Percentiles rank a stretch among this genome's conserved stretches.
Conservation (phyloP, 2,329 filamentous ascomycete species). For the Colletotrichum agaves region DNA sequence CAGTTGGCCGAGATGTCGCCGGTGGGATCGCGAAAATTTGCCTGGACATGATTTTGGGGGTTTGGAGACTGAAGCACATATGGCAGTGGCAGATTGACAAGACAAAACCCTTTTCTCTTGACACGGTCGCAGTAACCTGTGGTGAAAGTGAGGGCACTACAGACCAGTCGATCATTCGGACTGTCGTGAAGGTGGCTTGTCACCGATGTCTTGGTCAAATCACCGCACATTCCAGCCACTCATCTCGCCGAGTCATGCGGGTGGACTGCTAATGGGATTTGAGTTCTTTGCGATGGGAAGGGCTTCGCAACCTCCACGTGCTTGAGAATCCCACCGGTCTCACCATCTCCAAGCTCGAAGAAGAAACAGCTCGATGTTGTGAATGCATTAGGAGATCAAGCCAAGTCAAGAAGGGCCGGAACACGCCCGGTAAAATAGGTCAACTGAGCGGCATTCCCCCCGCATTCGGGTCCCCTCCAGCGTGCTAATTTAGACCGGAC, state of each 20-base stretch:
- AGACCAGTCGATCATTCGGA: background rate
- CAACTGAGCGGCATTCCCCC: background rate
- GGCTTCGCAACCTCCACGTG: background rate
- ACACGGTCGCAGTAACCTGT: background rate
- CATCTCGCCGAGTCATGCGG: slow-evolving; percentile 11
- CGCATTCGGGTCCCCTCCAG: background rate
- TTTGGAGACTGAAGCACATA: slow-evolving; percentile 15
- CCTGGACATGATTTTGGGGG: background rate
- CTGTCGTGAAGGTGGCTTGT: background rate
- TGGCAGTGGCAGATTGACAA: slow-evolving; percentile 17
- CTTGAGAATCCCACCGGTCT: background rate
- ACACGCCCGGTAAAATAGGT: background rate
- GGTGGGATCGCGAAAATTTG: background rate
- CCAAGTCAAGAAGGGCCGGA: background rate
- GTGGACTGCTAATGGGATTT: background rate
- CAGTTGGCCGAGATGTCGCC: background rate
- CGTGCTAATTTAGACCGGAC: too few species aligned
- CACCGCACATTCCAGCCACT: background rate
- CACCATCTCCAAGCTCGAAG: background rate
- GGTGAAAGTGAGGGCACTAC: background rate
- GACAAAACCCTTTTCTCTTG: background rate
- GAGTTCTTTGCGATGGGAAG: background rate
- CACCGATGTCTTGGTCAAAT: background rate
- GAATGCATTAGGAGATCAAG: background rate
- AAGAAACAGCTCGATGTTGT: too few species aligned